phyloP scores from a whole-genome alignment of 441 rosid genomes.

The Euphorbia corollata region DNA sequence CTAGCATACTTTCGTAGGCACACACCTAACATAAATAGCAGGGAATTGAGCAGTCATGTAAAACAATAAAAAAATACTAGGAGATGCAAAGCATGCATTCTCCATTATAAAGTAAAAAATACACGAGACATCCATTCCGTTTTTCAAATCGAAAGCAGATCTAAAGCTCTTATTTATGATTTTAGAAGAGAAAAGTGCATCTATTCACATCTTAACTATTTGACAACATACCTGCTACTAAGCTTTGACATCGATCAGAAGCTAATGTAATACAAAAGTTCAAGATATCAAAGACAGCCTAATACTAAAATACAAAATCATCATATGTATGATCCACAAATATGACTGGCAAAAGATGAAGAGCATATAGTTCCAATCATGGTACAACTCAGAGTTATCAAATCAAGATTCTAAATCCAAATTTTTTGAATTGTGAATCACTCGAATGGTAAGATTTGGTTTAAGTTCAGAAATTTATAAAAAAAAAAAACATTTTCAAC shows the following conservation, averaged over 20 bases:
- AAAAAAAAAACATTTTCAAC: too few relatives aligned
- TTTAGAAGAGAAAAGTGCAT: background rate
- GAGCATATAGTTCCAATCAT: background rate
- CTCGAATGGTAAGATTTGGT: too few relatives aligned
- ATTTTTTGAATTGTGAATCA: too few relatives aligned
- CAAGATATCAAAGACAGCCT: background rate
- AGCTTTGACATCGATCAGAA: background rate
- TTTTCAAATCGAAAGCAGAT: slow-evolving; percentile 4
- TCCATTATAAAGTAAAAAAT: background rate
- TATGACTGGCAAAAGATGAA: background rate
- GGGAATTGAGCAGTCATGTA: background rate
- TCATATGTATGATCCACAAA: background rate
- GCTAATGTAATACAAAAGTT: background rate
- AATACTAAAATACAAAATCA: background rate
- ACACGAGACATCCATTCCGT: background rate
- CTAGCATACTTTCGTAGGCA: slow-evolving; percentile 94
- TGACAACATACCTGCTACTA: background rate
- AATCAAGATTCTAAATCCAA: too few relatives aligned
- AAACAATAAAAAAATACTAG: background rate
- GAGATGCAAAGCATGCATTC: background rate
- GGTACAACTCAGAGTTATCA: too few relatives aligned
- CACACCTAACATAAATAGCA: slow-evolving; percentile 56
- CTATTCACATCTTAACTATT: background rate
- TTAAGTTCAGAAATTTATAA: too few relatives aligned
- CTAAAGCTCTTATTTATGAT: background rate